Base-by-base conservation (phyloP, 2,329 filamentous ascomycete species). In the Cercospora sp. region DNA sequence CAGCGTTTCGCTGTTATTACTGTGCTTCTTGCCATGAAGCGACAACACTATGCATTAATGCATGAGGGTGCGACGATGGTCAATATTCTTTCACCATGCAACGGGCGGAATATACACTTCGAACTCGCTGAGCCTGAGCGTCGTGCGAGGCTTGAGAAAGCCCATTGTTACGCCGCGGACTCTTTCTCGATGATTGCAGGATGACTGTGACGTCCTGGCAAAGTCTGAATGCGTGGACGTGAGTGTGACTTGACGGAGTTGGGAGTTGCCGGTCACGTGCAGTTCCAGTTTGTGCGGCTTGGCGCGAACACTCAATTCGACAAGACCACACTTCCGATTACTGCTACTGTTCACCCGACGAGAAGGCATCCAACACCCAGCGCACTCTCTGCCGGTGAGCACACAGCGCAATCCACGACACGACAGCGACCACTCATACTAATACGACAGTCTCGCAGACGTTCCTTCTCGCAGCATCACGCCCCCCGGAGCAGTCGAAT, bases 341-440 rank as follows among this genome's bases (percentile, higher is more conserved):
- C 49, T 55, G 49, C 55, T 65, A 65, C 62, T 65, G 62, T 45
- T 49, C 37, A 45, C 53, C 45, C 62, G 62, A 65, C 62, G 62
- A 65, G 40, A 63, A 63, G 62, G 51, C 62, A 65, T 65, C 37
- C 62, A n/a, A 65, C 62, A 65, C 62, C 62, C 62, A 65, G 62
- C 62, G 62, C 62, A 62, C 43, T 45, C 51, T 65, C 40, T 65
- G 49, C 62, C 51, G 49, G 62, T 65, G 62, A 65, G 62, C 62
- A 58, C 37, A 40, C 62, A 57, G 16, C 30, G 43, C 18, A 49
- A 37, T 37, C 34, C 34, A 12, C 49, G 21, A 65, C 53, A 34
- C 30, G 30, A 28, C 24, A 34, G 49, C 45, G 30, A 55, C 49
- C 32, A 53, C 16, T 5, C 30, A 34, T 65, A 65, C 62, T 65